Base-by-base conservation (phyloP, 2,329 filamentous ascomycete species). In the Ophiocordyceps camponoti-saundersi region DNA sequence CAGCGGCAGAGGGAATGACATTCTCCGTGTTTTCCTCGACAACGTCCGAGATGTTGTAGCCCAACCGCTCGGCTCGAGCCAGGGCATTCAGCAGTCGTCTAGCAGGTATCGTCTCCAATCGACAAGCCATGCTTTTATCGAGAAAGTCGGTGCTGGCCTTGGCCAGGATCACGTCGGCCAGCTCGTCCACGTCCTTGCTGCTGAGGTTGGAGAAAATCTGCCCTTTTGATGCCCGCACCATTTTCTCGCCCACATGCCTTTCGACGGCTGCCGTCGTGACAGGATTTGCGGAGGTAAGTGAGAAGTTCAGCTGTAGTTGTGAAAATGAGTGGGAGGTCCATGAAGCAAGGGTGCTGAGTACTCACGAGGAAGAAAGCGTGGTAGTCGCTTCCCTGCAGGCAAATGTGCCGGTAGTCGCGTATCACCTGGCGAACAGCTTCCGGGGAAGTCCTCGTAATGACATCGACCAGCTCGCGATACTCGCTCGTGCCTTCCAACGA, bases 51-150 rank as follows among this genome's bases (percentile, higher is more conserved):
- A 63, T 60, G 45, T 75, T 68, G 47, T 78, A 79, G 2, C 75
- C 75, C 0, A 79, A 65, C 2, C 75, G 71, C 52, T 76, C 72
- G 1, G 74, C 73, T 34, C 68, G 64, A 2, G 74, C 74, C 20
- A 79, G 64, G 15, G 73, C 71, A 48, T 77, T 77, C 46, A 79
- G 70, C 3, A 79, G 65, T 15, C 69, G 65, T 23, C 71, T 67
- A 1, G 72, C 73, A 11, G 68, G 66, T 46, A 79, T 77, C 2
- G 71, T 74, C 43, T 65, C 63, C 3, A 79, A 61, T 0, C 75
- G 70, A 47, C 59, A 62, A 18, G 70, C 68, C n/a, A 79, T 55
- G 3, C 67, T 72, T 47, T 62, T 66, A 53, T 77, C 74, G 2
- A 78, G 63, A 47, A 79, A 75, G 1, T 51, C 48, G 30, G 69